Percentiles rank a stretch among this genome's conserved stretches.
These are phyloP conservation scores for Fusarium proliferatum DNA, from an alignment of 2,329 filamentous ascomycete genomes.

Conservation along the genomic window DNA sequence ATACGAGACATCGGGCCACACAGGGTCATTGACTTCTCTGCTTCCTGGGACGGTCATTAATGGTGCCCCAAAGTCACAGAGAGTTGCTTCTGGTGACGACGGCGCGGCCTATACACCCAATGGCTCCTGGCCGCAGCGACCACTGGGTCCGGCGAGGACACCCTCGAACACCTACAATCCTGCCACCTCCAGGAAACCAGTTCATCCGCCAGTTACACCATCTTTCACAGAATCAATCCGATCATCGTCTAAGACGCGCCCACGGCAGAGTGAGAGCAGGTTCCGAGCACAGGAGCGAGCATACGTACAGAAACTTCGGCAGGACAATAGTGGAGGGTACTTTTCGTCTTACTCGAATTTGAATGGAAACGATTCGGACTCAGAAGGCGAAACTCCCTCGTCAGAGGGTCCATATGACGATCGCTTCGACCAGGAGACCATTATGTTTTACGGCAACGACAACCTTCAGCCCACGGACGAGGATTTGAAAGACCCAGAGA, in stretches of 20 bases:
- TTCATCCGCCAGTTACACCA: constrained; percentile 54
- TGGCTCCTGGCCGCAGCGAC: constrained; percentile 68
- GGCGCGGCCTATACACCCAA: constrained; percentile 44
- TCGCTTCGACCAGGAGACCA: constrained; percentile 88
- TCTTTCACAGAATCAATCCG: constrained; percentile 59
- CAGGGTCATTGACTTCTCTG: constrained; percentile 58
- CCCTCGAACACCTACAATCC: constrained; percentile 85
- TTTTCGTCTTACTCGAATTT: constrained; percentile 73
- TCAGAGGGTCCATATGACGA: constrained; percentile 88
- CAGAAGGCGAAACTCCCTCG: constrained; percentile 89
- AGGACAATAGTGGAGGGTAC: constrained; percentile 74
- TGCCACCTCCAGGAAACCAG: constrained; percentile 65
- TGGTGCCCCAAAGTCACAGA: constrained; percentile 55
- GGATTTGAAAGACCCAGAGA: constrained; percentile 87
- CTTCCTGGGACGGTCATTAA: constrained; percentile 54
- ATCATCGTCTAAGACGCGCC: constrained; percentile 64
- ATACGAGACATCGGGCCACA: constrained; percentile 57
- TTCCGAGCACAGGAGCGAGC: constrained; percentile 83
- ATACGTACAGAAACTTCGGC: constrained; percentile 90
- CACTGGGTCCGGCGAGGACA: constrained; percentile 75
- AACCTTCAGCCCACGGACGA: constrained; percentile 89
- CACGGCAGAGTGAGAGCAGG: constrained; percentile 57
- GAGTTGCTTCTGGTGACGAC: constrained; percentile 48
- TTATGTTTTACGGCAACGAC: constrained; percentile 92
- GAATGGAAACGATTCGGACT: constrained; percentile 81